A percentile compares a stretch with the other conserved stretches of the same genome.
Evolutionary conservation across 176 grass and related monocot species (phyloP).

Genomic region (Cenchrus purpureus): DNA sequence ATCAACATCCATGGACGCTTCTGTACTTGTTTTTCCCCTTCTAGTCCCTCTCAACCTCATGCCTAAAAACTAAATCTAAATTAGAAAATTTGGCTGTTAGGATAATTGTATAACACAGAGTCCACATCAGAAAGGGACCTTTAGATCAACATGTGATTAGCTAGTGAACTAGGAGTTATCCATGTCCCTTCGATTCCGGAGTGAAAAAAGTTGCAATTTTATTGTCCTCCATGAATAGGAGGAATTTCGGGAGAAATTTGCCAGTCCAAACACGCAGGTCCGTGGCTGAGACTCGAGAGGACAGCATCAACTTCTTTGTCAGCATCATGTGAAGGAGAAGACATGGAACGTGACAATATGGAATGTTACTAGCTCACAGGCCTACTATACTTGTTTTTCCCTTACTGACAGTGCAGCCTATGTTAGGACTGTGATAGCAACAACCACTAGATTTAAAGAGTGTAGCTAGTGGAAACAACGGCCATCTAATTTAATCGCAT

Average conservation of each 20-base stretch:
- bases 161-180: constrained; percentile 27
- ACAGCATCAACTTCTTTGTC: not conserved
- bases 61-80: constrained; percentile 2
- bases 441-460: constrained; percentile 4
- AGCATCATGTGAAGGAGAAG: not conserved
- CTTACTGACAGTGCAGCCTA: not conserved
- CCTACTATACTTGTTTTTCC: not conserved
- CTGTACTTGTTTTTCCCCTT: not conserved
- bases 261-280: not conserved
- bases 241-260: not conserved
- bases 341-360: not conserved
- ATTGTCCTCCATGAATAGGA: not conserved
- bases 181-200: not conserved
- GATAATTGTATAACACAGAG: constrained; percentile 3
- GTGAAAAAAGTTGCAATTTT: not conserved
- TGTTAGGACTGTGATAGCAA: not conserved
- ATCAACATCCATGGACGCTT: constrained; percentile 10
- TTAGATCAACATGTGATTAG: constrained; percentile 4
- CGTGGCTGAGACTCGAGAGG: not conserved
- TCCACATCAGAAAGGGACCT: constrained; percentile 11
- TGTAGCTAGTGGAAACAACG: not conserved
- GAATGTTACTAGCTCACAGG: not conserved
- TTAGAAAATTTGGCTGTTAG: not conserved
- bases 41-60: constrained; percentile 16
- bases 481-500: not conserved